Evolutionary conservation across 2,329 filamentous ascomycete genomes (phyloP), one percentile per base, ranked within the genome.

Genomic region (Sordariomycetes sp.): DNA sequence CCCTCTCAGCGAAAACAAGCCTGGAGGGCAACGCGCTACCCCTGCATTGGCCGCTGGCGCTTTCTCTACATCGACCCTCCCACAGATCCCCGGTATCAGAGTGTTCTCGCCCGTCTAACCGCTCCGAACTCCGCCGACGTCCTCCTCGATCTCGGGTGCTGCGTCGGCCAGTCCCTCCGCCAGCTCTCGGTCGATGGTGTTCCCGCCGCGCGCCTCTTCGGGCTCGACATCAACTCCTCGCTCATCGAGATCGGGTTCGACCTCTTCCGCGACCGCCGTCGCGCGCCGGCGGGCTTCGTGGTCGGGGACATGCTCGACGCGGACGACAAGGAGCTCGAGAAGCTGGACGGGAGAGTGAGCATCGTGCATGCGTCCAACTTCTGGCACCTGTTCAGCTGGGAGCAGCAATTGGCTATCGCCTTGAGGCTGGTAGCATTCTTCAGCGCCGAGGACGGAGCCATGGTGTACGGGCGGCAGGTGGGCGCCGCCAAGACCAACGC

Each of bases 191-290:
- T 70, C 55, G 78, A 81, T 59, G 80, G 80, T 22, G 79, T 79
- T 8, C 68, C 74, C 25, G 70, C 74, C 5, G 65, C 70, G 18
- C 74, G 76, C 53, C 67, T 83, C n/a, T 76, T 76, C 59, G 80
- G 78, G 20, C 70, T 72, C 3, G 80, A 83, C 60, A 61, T 80
- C 3, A 72, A 77, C 51, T 63, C 71, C 22, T 70, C 70, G n/a
- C 80, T 83, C 62, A 72, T 83, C 57, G 73, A 81, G 12, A 67
- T 81, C n/a, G 82, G 82, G 32, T 83, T 85, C 66, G 81, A 86
- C 58, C 72, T 89, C 22, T 89, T 88, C 69, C 74, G 76, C 53
- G 86, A 87, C 61, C 59, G 62, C 20, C 62, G 61, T 18, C 62
- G 61, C 7, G 61, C 65, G 8, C 58, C 57, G 2, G 61, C 58